phyloP scores from a whole-genome alignment of 306 rosid species.

The Ammopiptanthus mongolicus region DNA sequence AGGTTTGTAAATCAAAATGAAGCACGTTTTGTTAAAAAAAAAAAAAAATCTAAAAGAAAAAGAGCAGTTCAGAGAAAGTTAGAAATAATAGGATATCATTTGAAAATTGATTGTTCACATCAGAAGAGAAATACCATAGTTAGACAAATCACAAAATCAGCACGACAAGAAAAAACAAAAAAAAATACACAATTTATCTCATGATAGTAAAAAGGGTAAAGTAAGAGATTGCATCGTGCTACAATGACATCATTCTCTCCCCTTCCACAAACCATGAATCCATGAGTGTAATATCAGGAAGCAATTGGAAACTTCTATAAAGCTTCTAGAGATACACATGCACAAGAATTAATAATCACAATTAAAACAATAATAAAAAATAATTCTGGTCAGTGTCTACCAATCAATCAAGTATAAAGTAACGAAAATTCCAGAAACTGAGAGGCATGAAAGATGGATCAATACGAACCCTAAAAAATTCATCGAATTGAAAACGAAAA shows the following conservation, averaged over 20 bases:
- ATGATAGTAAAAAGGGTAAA: background rate
- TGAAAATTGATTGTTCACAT: background rate
- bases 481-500: background rate
- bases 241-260: background rate
- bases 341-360: background rate
- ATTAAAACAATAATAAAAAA: background rate
- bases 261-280: background rate
- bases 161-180: background rate
- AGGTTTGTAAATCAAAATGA: background rate
- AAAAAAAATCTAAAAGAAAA: background rate
- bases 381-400: background rate
- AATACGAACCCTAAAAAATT: slow-evolving; percentile 1
- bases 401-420: background rate
- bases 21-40: too few species aligned
- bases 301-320: slow-evolving; percentile 1
- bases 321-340: background rate
- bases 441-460: background rate
- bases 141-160: background rate
- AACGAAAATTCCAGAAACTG: background rate
- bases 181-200: background rate
- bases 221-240: background rate
- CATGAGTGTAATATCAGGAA: background rate
- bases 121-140: background rate
- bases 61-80: background rate
- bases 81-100: background rate